Evolutionary conservation across 2,329 filamentous ascomycete genomes (phyloP), one percentile per base, ranked within the genome.

Genomic region (Penicillium sp.): DNA sequence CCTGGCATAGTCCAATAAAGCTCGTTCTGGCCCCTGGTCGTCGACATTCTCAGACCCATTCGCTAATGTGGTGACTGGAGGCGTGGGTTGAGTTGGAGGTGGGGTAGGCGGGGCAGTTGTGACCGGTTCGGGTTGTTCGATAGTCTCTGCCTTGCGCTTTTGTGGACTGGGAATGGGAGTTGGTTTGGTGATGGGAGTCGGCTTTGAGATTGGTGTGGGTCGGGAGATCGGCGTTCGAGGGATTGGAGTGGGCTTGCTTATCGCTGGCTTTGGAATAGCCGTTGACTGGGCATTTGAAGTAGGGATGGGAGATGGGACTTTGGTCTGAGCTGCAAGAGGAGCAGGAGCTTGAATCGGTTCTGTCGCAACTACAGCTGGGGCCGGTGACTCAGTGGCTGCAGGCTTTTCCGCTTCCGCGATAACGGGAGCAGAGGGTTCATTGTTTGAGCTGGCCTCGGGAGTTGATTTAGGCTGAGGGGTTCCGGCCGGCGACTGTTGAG

Each of bases 401-500:
- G 39, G 36, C 22, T 27, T 24, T 44, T 50, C 52, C 6, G 45
- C 52, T 29, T 49, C 56, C 13, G 36, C 48, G 21, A 43, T 16
- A 10, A 45, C 47, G 18, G 52, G 39, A n/a, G 53, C 39, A 32
- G 56, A 31, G 32, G 45, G 27, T 40, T 54, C 38, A 53, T 51
- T 36, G 18, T 52, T 46, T 2, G 45, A 39, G 18, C 52, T 55
- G 3, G 54, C 44, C 7, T 48, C 44, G 2, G 38, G 8, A 21
- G 18, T 21, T 10, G 43, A 29, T 18, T 21, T 24, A 10, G 27
- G 14, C 11, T 50, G 47, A 8, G n/a, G 6, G 24, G 47, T 42
- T 5, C 40, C 46, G 5, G 43, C 49, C n/a, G 60, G 58, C 2
- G 57, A 52, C 38, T 75, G 76, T 32, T 69, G 72, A 57, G 74